Percentiles rank a stretch among this genome's conserved stretches.
Evolutionary conservation across 768 basidiomycete genomes (phyloP).

Genomic region (Cystobasidium ongulense): DNA sequence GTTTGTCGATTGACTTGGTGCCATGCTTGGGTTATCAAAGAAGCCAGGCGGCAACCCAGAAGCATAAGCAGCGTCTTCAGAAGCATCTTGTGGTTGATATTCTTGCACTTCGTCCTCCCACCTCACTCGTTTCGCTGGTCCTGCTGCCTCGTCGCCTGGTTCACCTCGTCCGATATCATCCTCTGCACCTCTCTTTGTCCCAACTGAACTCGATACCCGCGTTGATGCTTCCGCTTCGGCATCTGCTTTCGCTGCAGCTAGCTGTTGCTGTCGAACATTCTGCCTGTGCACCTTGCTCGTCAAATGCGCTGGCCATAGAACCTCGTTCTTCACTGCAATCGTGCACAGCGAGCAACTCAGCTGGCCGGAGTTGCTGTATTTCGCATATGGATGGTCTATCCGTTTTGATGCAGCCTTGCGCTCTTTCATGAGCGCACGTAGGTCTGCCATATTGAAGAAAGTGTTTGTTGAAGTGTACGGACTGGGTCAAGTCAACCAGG

Average conservation of each 20-base stretch:
- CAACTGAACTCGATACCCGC: neutral
- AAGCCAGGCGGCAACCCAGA: constrained; percentile 13
- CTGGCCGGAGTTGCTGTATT: constrained; percentile 14
- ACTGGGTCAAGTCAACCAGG: no score
- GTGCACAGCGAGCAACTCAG: constrained; percentile 18
- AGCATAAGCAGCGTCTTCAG: neutral
- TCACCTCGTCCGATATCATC: neutral
- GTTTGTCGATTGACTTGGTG: neutral
- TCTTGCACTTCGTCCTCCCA: neutral
- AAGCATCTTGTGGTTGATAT: neutral
- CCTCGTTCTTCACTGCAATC: constrained; percentile 1
- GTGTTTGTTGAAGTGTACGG: neutral
- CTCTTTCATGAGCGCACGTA: constrained; percentile 23
- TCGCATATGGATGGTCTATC: constrained; percentile 25
- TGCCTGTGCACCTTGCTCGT: constrained; percentile 28
- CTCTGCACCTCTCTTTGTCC: neutral
- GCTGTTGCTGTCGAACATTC: neutral
- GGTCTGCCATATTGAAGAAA: constrained; percentile 13
- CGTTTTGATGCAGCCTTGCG: neutral
- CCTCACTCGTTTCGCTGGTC: constrained; percentile 7
- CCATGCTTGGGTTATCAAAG: constrained; percentile 12
- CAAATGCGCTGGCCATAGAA: constrained; percentile 22
- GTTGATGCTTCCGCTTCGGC: neutral
- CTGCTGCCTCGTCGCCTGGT: neutral
- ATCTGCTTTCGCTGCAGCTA: neutral